Evolutionary conservation across 345 rosid genomes (phyloP).

Genomic region (Populus davidiana): DNA sequence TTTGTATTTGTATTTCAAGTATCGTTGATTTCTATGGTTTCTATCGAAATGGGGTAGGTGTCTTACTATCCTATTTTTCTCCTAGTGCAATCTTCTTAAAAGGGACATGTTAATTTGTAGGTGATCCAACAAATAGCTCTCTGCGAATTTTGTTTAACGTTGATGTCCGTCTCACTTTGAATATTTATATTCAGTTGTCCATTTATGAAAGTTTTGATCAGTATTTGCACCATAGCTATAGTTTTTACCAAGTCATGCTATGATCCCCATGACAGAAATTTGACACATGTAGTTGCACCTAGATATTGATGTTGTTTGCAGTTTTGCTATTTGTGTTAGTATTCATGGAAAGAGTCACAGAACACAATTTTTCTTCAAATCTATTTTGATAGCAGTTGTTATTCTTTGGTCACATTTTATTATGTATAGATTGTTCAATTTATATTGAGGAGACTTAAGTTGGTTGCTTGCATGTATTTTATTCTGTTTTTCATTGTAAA

Average conservation of each 20-base stretch:
- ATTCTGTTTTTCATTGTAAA: not conserved
- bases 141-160: slow-evolving; percentile 10
- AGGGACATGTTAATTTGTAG: slow-evolving; percentile 23
- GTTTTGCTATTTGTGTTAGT: not conserved
- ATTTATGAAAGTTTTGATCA: slow-evolving; percentile 14
- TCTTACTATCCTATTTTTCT: not conserved
- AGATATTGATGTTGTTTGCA: not conserved
- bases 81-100: slow-evolving; percentile 5
- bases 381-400: not conserved
- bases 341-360: not conserved
- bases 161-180: slow-evolving; percentile 13
- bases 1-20: not conserved
- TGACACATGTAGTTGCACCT: not conserved
- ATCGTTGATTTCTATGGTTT: not conserved
- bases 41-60: not conserved
- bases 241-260: not conserved
- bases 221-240: not conserved
- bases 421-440: not conserved
- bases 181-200: not conserved
- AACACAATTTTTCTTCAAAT: not conserved
- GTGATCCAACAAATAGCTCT: slow-evolving; percentile 23
- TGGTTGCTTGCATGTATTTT: not conserved
- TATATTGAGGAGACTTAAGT: too few species aligned
- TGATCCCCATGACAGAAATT: not conserved
- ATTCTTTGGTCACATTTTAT: not conserved